Base-by-base conservation (phyloP, 169 alveolate species). In the Plasmodium adleri region DNA sequence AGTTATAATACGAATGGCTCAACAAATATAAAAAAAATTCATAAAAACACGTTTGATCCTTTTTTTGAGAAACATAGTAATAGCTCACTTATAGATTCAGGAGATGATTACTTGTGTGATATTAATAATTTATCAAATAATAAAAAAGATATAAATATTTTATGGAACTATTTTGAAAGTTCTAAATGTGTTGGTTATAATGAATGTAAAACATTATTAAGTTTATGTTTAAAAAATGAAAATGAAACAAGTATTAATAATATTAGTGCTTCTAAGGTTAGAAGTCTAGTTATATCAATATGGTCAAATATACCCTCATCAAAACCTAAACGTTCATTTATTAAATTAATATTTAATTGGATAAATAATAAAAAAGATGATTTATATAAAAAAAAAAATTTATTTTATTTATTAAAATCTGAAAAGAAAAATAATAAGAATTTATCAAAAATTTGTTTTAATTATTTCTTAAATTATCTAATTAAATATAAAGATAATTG, bases 401-500 rank as follows among this genome's bases (percentile, higher is more conserved):
- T 63, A 66, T 70, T 78, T 49, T 64, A 47, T 32, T 78, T 78
- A n/a, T 32, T 78, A 9, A 68, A 64, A 66, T 26, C 63, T 26
- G 89, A 78, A 70, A 63, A 78, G 15, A 66, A 78, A 43, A 22
- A 10, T 28, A 78, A 78, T 47, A 9, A 24, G 13, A 50, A 64
- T 28, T 52, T 78, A 47, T 47, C 73, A 12, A 78, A 64, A 66
- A 67, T 54, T 5, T 78, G 78, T 50, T 78, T 78, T 52, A 66
- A 17, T 8, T 78, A 78, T 70, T 78, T 78, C 54, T 49, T 78
- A 24, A 64, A 66, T 8, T 58, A 28, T 66, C 17, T 78, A 64
- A 78, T 78, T 50, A 64, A 66, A 66, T 45, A 78, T 78, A 78
- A 78, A 58, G 89, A 78, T 8, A 71, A 78, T 17, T 78, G 89